Conservation (phyloP, 768 basidiomycete species). For the Stropharia rugosoannulata region DNA sequence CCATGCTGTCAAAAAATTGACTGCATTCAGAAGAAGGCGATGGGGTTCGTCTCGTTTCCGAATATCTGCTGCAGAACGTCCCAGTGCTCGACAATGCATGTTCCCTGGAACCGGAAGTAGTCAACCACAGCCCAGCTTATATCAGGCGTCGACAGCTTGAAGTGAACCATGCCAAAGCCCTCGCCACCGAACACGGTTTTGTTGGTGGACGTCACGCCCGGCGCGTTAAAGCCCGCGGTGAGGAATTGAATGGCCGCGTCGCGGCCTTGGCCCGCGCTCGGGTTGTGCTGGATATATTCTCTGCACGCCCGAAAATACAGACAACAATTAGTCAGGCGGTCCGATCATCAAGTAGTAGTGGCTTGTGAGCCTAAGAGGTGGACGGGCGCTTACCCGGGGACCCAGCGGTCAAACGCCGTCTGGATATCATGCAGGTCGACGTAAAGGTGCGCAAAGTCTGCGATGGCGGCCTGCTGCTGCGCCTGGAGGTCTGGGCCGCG, state of each 20-base stretch:
- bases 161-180: conserved; percentile 8
- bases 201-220: conserved; percentile 6
- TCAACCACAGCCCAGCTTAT: conserved; percentile 5
- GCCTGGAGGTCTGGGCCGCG: conserved; percentile 6
- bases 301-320: neutral
- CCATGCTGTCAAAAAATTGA: too few species aligned
- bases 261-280: conserved; percentile 6
- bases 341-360: neutral
- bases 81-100: conserved; percentile 12
- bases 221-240: conserved; percentile 5
- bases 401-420: conserved; percentile 4
- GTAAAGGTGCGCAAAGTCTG: conserved; percentile 8
- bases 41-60: conserved; percentile 10
- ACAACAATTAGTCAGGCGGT: neutral
- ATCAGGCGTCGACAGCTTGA: conserved; percentile 3
- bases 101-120: conserved; percentile 8
- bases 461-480: conserved; percentile 3
- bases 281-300: conserved; percentile 10
- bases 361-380: neutral
- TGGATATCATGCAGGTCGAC: conserved; percentile 3
- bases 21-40: conserved; percentile 6
- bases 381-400: conserved; percentile 3
- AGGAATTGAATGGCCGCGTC: conserved; percentile 6
- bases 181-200: conserved; percentile 8
- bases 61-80: conserved; percentile 10